phyloP scores from a whole-genome alignment of 1,284 basidiomycete genomes.

The Xerocomus nothofagi region DNA sequence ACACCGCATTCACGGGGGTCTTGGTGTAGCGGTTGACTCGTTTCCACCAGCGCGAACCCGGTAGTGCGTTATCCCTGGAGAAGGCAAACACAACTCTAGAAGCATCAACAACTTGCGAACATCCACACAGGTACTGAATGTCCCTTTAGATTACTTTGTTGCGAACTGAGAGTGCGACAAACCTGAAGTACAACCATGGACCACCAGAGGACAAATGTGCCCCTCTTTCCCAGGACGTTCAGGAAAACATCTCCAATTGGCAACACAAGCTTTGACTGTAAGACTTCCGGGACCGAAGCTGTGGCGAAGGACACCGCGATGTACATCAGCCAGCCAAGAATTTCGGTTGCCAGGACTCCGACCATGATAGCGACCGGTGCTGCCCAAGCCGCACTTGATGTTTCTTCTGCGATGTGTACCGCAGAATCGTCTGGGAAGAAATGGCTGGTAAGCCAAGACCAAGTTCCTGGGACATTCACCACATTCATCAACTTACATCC shows the following conservation, averaged over 20 bases:
- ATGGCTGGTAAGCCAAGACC: neutral
- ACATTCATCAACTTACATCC: conserved; percentile 18
- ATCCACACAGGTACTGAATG: conserved; percentile 44
- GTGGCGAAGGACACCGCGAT: conserved; percentile 65
- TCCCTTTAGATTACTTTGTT: neutral
- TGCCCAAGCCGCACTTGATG: conserved; percentile 58
- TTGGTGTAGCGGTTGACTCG: conserved; percentile 52
- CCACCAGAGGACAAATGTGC: conserved; percentile 65
- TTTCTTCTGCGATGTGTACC: conserved; percentile 73
- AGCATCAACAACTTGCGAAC: conserved; percentile 66
- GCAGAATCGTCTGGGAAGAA: conserved; percentile 52
- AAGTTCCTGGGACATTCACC: too few relatives aligned
- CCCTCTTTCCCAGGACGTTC: conserved; percentile 56
- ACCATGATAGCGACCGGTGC: conserved; percentile 75
- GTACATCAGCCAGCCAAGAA: conserved; percentile 61
- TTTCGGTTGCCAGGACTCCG: conserved; percentile 54
- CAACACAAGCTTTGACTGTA: conserved; percentile 50
- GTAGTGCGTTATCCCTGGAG: conserved; percentile 67
- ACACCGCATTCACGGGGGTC: conserved; percentile 67
- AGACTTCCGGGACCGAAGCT: conserved; percentile 48
- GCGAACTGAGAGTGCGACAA: conserved; percentile 6
- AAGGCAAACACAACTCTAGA: conserved; percentile 72
- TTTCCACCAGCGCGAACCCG: conserved; percentile 66
- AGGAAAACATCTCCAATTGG: conserved; percentile 69
- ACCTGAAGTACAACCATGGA: conserved; percentile 66